Evolutionary conservation across 2,329 filamentous ascomycete species (phyloP).

Genomic region (Trichocomaceae sp.): DNA sequence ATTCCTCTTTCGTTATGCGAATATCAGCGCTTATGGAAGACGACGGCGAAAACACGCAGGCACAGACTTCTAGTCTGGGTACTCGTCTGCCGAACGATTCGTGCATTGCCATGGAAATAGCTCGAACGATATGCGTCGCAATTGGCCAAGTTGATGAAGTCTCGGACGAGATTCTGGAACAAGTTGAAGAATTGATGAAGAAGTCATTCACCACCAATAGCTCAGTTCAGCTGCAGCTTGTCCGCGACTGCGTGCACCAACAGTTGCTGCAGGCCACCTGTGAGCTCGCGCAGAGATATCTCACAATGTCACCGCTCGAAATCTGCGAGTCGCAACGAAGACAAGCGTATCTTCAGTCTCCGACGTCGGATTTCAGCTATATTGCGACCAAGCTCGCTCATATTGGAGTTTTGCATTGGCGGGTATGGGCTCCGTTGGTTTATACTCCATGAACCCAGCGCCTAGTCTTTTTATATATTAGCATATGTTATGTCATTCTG

Average conservation of each 20-base stretch:
- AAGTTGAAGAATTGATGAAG: slow-evolving; percentile 30
- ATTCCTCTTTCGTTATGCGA: slow-evolving; percentile 33
- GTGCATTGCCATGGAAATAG: slow-evolving; percentile 38
- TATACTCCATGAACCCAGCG: slow-evolving; percentile 46
- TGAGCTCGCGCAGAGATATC: slow-evolving; percentile 30
- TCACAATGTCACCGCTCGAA: slow-evolving; percentile 36
- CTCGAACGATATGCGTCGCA: slow-evolving; percentile 30
- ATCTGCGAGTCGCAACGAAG: slow-evolving; percentile 39
- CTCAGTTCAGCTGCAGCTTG: slow-evolving; percentile 25
- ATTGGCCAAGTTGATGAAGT: slow-evolving; percentile 24
- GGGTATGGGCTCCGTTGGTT: slow-evolving; percentile 72
- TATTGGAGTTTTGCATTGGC: slow-evolving; percentile 80
- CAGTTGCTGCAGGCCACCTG: slow-evolving; percentile 29
- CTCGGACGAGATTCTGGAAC: slow-evolving; percentile 28
- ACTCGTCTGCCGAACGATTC: slow-evolving; percentile 31
- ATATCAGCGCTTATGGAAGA: slow-evolving; percentile 35
- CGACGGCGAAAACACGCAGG: slow-evolving; percentile 19
- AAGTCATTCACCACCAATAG: slow-evolving; percentile 30
- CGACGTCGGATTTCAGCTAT: slow-evolving; percentile 1
- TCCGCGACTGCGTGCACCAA: slow-evolving; percentile 28
- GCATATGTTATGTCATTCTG: background rate
- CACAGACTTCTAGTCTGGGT: slow-evolving; percentile 13
- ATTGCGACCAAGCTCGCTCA: slow-evolving; percentile 73
- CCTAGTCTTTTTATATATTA: background rate
- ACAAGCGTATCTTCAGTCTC: background rate